phyloP scores from a whole-genome alignment of 441 rosid species.

The Mallotus japonicus region DNA sequence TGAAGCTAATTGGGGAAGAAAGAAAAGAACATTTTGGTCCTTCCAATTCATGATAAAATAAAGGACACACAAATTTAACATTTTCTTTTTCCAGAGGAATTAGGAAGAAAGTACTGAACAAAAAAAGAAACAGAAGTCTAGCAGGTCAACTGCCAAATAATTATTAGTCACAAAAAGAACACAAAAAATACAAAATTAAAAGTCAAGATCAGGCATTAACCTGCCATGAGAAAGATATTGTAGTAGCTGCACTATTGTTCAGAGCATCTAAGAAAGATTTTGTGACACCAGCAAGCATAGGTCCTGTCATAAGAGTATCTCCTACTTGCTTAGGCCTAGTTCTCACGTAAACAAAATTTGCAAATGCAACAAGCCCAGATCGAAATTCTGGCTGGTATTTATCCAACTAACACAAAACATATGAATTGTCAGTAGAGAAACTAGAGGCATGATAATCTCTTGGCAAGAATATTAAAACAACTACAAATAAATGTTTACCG shows the following conservation, averaged over 20 bases:
- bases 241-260: neutral
- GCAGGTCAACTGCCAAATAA: neutral
- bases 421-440: constrained; percentile 6
- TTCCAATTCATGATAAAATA: neutral
- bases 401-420: constrained; percentile 46
- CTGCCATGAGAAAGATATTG: constrained; percentile 17
- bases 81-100: neutral
- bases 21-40: neutral
- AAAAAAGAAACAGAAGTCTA: neutral
- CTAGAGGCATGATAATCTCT: neutral
- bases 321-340: constrained; percentile 27
- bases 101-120: neutral
- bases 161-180: neutral
- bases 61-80: neutral
- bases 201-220: neutral
- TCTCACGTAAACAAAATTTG: constrained; percentile 79
- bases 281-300: constrained; percentile 16
- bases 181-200: neutral
- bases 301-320: constrained; percentile 15
- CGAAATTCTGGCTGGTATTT: constrained; percentile 71
- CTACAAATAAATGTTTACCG: constrained; percentile 39
- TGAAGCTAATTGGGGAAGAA: neutral
- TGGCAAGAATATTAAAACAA: neutral
- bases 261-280: constrained; percentile 13
- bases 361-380: constrained; percentile 69